Conservation (phyloP, 2,329 filamentous ascomycete species). For the Aspergillus terreus region DNA sequence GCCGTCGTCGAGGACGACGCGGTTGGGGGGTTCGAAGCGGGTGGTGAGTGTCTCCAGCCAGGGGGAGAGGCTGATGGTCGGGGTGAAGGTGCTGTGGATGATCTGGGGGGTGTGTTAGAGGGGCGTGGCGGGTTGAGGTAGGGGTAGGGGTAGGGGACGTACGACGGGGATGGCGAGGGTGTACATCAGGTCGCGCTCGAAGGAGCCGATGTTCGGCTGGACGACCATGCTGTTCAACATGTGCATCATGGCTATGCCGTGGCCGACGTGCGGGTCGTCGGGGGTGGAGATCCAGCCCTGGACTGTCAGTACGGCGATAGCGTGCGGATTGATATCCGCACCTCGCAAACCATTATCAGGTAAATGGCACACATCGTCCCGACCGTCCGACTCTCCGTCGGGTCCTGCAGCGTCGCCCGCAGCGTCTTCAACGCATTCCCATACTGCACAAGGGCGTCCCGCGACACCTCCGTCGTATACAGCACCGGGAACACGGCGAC, state of each 20-base stretch:
- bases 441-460: conserved; percentile 16
- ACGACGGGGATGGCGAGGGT: conserved; percentile 21
- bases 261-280: conserved; percentile 14
- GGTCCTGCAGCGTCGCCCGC: conserved; percentile 22
- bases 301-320: neutral
- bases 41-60: conserved; percentile 14
- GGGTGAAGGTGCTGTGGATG: conserved; percentile 19
- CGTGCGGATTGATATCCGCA: conserved; percentile 2
- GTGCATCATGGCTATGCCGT: conserved; percentile 19
- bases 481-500: conserved; percentile 17
- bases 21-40: neutral
- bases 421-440: conserved; percentile 20
- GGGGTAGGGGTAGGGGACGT: conserved; percentile 5
- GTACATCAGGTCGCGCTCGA: conserved; percentile 18
- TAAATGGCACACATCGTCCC: conserved; percentile 28
- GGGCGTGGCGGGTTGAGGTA: no score
- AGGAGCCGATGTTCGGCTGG: conserved; percentile 11
- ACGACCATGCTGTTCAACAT: conserved; percentile 15
- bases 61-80: conserved; percentile 14
- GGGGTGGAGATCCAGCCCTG: conserved; percentile 22
- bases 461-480: conserved; percentile 12
- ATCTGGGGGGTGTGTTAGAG: conserved; percentile 9
- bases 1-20: neutral
- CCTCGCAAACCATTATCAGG: conserved; percentile 28
- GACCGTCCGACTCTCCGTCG: conserved; percentile 16